Conservation (phyloP, 306 rosid genomes). For the Cicer bijugum region DNA sequence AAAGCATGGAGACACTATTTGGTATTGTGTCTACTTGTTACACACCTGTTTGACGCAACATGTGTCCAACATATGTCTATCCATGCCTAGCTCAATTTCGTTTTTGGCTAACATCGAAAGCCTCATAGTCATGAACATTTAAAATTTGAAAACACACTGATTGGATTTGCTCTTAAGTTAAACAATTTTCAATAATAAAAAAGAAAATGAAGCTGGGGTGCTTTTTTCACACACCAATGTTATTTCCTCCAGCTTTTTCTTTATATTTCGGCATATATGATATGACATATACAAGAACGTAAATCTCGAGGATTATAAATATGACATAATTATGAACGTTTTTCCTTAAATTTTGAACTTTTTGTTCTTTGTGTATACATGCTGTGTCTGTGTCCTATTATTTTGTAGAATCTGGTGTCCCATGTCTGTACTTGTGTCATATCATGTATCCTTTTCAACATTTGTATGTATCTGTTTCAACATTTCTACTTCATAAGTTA, state of each 20-base stretch:
- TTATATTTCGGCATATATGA: neutral
- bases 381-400: neutral
- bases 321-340: neutral
- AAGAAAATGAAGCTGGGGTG: conserved; percentile 5
- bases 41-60: neutral
- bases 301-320: neutral
- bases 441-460: neutral
- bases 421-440: neutral
- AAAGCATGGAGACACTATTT: neutral
- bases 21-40: neutral
- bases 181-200: neutral
- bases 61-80: neutral
- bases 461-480: neutral
- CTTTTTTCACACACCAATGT: neutral
- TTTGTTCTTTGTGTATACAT: neutral
- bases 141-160: neutral
- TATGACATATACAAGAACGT: neutral
- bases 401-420: conserved; percentile 8
- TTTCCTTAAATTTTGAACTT: neutral
- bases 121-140: neutral
- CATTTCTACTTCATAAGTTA: neutral
- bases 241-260: conserved; percentile 19
- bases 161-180: neutral
- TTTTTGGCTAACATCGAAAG: neutral
- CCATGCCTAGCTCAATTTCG: neutral